Evolutionary conservation across 2,329 filamentous ascomycete genomes (phyloP).

Genomic region (Paracamarosporium sp.): DNA sequence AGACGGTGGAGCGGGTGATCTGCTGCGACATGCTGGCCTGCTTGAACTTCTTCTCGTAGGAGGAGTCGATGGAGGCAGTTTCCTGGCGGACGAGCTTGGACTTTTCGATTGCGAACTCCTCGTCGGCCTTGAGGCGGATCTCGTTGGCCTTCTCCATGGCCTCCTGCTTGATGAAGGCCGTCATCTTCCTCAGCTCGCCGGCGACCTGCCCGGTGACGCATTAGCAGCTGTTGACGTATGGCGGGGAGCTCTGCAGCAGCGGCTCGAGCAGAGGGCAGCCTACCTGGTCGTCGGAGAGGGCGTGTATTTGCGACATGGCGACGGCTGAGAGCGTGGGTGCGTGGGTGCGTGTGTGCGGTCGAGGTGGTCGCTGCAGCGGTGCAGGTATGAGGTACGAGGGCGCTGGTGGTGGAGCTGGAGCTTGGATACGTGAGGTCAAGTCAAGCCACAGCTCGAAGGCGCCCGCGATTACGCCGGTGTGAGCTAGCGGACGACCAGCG

Average conservation of each 20-base stretch:
- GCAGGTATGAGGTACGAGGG: no score
- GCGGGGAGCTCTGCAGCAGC: constrained; percentile 21
- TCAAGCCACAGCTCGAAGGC: constrained; percentile 27
- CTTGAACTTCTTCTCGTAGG: constrained; percentile 99
- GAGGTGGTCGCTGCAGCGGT: constrained; percentile 16
- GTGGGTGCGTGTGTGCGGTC: constrained; percentile 2
- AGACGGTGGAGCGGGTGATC: constrained; percentile 93
- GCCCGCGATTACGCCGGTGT: constrained; percentile 9
- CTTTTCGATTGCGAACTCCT: constrained; percentile 99
- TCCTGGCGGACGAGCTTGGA: constrained; percentile 97
- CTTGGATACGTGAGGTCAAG: constrained; percentile 31
- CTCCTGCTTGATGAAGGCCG: constrained; percentile 99
- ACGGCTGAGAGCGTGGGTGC: constrained; percentile 31
- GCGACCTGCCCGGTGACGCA: constrained; percentile 71
- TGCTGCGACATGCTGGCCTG: constrained; percentile 98
- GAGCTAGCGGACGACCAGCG: constrained; percentile 11
- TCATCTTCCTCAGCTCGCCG: constrained; percentile 99
- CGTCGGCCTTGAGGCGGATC: constrained; percentile 97
- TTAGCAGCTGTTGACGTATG: constrained; percentile 38
- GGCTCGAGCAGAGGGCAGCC: constrained; percentile 30
- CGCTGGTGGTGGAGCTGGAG: constrained; percentile 21
- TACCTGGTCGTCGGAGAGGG: constrained; percentile 98
- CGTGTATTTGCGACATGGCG: constrained; percentile 90
- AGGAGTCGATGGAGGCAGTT: constrained; percentile 86
- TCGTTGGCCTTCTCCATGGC: constrained; percentile 95